Evolutionary conservation across 2,329 filamentous ascomycete species (phyloP).

Genomic region (Taxawa tesnikishii): DNA sequence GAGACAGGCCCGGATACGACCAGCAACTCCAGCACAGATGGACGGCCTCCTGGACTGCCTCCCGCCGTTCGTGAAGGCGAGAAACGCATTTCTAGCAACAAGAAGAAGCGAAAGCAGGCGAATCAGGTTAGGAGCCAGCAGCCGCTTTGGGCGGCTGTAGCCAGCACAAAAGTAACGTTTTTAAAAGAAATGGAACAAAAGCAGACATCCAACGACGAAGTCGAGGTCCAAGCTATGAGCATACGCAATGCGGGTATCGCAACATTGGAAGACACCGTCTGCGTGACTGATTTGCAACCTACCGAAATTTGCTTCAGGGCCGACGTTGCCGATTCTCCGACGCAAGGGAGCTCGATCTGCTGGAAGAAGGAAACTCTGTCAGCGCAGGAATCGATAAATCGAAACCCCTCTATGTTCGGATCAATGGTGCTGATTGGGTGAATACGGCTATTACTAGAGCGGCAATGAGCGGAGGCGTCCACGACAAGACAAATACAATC

Average conservation of each 20-base stretch:
- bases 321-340: constrained; percentile 17
- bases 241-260: constrained; percentile 15
- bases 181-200: constrained; percentile 70
- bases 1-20: constrained; percentile 30
- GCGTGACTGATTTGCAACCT: constrained; percentile 68
- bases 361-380: constrained; percentile 25
- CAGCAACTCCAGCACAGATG: constrained; percentile 31
- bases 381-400: constrained; percentile 46
- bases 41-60: constrained; percentile 38
- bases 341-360: constrained; percentile 14
- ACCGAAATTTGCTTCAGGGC: constrained; percentile 60
- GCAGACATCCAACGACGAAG: constrained; percentile 59
- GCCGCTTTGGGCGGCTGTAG: constrained; percentile 86
- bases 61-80: constrained; percentile 40
- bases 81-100: constrained; percentile 50
- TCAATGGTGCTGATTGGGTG: constrained; percentile 72
- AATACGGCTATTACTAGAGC: constrained; percentile 53
- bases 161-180: constrained; percentile 93
- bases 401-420: constrained; percentile 66
- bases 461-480: constrained; percentile 31
- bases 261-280: constrained; percentile 51
- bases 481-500: constrained; percentile 11
- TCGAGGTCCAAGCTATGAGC: constrained; percentile 55
- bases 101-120: constrained; percentile 82
- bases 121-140: constrained; percentile 83